phyloP scores from a whole-genome alignment of 2,329 filamentous ascomycete species.

The Neonectria hederae region DNA sequence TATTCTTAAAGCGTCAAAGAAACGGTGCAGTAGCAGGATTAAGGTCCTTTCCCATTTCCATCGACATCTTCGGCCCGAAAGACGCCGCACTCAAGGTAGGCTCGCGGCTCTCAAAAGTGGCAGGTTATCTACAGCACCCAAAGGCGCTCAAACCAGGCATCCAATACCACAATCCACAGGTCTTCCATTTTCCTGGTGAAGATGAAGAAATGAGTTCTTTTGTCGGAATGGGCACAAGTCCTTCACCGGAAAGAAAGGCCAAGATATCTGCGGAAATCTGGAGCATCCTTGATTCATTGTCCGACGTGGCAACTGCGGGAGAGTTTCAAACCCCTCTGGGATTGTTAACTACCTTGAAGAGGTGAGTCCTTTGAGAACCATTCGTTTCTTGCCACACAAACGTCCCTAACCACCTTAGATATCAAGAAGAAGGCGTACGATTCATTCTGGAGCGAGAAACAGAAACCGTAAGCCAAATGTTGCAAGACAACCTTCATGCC shows the following conservation, averaged over 20 bases:
- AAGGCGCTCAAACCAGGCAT: neutral
- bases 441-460: slow-evolving; percentile 18
- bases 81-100: neutral
- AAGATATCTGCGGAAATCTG: slow-evolving; percentile 5
- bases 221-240: neutral
- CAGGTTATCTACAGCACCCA: slow-evolving; percentile 17
- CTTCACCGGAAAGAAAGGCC: neutral
- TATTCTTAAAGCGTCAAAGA: slow-evolving; percentile 1
- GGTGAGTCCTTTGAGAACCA: neutral
- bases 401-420: neutral
- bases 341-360: neutral
- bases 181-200: neutral
- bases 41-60: neutral
- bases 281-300: slow-evolving; percentile 6
- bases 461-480: neutral
- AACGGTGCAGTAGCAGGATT: neutral
- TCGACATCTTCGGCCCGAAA: slow-evolving; percentile 15
- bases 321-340: neutral
- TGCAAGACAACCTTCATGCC: neutral
- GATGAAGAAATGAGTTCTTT: slow-evolving; percentile 7
- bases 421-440: slow-evolving; percentile 9
- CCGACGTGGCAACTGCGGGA: neutral
- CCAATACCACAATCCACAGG: slow-evolving; percentile 15
- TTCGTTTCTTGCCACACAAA: no score
- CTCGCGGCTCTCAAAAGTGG: neutral